Base-by-base conservation (phyloP, 495 filamentous ascomycete genomes). In the Podospora pseudopauciseta region DNA sequence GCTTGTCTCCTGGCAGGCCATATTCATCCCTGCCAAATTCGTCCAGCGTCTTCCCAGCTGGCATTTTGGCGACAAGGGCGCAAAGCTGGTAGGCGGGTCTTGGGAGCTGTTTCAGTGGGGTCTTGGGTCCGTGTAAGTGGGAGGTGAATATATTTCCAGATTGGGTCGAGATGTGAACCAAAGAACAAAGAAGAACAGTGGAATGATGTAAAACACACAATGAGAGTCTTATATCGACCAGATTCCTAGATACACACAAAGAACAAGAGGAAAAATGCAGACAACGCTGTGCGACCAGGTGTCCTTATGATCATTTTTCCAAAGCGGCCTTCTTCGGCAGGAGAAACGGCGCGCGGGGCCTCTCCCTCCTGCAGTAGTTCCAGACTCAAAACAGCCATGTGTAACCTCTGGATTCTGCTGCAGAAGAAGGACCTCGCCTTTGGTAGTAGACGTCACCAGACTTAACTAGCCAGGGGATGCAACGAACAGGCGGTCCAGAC, bases 1-100 rank as follows among this genome's bases (percentile, higher is more conserved):
- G 67, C 58, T 76, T 76, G 65, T 76, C 73, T 26, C 44, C 13
- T 18, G 64, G 28, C 26, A 63, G 49, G 60, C 67, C 68, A 34
- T 63, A 61, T 20, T 67, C 64, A 67, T 73, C 65, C 54, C 69
- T 61, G n/a, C 30, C 27, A n/a, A 19, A 63, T 19, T 49, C 61
- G 2, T 63, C 66, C 66, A 32, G 54, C 55, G 28, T 65, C 63
- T 65, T 72, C 64, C 53, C 64, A 57, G 68, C 63, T 27, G 32
- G 26, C 68, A 70, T 67, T 59, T 58, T 60, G 9, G 32, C 13
- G 28, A 11, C n/a, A 18, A 18, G 7, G 28, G 59, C 23, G 59
- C 16, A 2, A 7, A 28, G 20, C 59, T 18, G 27, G 20, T 18
- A 32, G 59, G 20, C 59, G 0, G 59, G 23, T 61, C 23, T 27